Evolutionary conservation across 805 yeast species (phyloP).

Genomic region (Ogataea philodendri): DNA sequence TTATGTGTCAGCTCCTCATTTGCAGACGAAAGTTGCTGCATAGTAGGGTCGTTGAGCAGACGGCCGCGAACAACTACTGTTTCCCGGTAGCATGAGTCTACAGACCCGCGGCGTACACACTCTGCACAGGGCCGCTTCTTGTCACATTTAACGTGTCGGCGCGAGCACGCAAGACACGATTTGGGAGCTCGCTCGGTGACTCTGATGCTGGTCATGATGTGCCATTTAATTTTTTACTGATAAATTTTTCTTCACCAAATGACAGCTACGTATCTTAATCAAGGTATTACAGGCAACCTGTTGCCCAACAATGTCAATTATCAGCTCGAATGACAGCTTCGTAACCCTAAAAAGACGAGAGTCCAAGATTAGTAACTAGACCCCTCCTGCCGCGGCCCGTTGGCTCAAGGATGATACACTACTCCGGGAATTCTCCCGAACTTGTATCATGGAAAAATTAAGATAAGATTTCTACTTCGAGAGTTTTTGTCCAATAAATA

Average conservation of each 20-base stretch:
- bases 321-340: too few relatives aligned
- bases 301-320: too few relatives aligned
- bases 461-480: too few relatives aligned
- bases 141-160: constrained; percentile 6
- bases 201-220: constrained; percentile 1
- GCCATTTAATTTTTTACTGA: too few relatives aligned
- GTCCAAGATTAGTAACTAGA: too few relatives aligned
- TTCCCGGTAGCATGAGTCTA: constrained; percentile 3
- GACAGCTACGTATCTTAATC: too few relatives aligned
- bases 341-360: too few relatives aligned
- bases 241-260: too few relatives aligned
- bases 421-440: neutral
- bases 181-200: constrained; percentile 10
- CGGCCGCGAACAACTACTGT: constrained; percentile 6
- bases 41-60: constrained; percentile 3
- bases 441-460: neutral
- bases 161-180: constrained; percentile 5
- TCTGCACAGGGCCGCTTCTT: constrained; percentile 5
- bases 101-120: constrained; percentile 3
- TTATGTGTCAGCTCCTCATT: constrained; percentile 1
- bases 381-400: too few relatives aligned
- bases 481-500: neutral
- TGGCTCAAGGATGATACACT: too few relatives aligned
- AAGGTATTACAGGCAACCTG: too few relatives aligned
- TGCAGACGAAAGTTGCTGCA: constrained; percentile 1